These are phyloP conservation scores for Phytophthora syringae DNA, from an alignment of 352 stramenopile genomes.

Conservation along the genomic window DNA sequence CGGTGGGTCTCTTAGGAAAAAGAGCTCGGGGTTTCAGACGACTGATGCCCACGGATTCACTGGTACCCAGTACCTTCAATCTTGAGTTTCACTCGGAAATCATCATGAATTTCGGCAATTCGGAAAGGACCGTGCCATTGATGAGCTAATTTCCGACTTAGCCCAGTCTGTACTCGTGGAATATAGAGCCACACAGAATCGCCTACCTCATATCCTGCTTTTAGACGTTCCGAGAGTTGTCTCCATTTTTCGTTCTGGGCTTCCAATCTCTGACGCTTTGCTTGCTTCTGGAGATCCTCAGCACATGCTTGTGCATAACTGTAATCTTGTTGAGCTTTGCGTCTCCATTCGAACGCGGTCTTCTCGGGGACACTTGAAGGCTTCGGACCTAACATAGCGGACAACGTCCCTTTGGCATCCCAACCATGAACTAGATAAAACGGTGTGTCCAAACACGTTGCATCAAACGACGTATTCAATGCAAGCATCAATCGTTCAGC, in stretches of 20 bases:
- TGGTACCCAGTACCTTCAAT: background rate
- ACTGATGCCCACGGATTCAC: conserved; percentile 1
- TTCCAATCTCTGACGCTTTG: background rate
- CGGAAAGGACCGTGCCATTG: background rate
- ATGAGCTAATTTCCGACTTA: background rate
- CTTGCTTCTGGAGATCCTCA: conserved; percentile 10
- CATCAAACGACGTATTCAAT: too few relatives aligned
- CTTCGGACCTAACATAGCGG: conserved; percentile 9
- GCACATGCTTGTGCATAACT: conserved; percentile 3
- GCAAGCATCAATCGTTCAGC: conserved; percentile 20
- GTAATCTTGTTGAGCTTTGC: conserved; percentile 13
- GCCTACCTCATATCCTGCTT: background rate
- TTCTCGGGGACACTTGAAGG: background rate
- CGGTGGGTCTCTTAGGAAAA: too few relatives aligned
- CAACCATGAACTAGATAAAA: conserved; percentile 16
- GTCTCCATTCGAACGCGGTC: conserved; percentile 3
- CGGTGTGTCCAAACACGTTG: conserved; percentile 12
- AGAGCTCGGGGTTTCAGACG: too few relatives aligned
- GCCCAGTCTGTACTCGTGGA: background rate
- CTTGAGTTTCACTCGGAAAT: background rate
- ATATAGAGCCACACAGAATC: background rate
- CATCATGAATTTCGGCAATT: background rate
- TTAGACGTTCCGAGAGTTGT: background rate
- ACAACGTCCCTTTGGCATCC: background rate
- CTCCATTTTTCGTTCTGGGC: background rate